phyloP scores from a whole-genome alignment of 2,329 filamentous ascomycete genomes.

The Trichoderma sp. region DNA sequence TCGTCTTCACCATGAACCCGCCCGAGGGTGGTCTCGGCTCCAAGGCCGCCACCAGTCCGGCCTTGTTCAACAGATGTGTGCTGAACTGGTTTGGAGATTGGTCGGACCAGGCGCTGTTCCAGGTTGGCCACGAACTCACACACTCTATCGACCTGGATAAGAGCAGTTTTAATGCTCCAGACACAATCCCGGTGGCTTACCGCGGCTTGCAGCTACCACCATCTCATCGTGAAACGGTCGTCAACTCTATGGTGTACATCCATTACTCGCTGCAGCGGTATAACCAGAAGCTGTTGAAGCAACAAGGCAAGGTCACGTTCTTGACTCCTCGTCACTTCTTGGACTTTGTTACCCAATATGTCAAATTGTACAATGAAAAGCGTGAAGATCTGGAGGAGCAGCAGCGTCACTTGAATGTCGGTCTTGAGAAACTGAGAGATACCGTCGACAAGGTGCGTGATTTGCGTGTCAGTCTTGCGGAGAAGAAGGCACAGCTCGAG shows the following conservation, averaged over 20 bases:
- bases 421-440: conserved; percentile 94
- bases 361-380: conserved; percentile 97
- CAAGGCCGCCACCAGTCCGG: conserved; percentile 95
- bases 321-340: conserved; percentile 96
- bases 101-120: conserved; percentile 98
- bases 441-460: conserved; percentile 97
- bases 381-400: conserved; percentile 98
- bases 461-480: conserved; percentile 82
- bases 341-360: conserved; percentile 97
- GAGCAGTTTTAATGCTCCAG: conserved; percentile 79
- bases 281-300: conserved; percentile 83
- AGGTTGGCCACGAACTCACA: conserved; percentile 93
- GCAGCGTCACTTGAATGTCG: conserved; percentile 96
- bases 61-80: conserved; percentile 98
- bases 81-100: conserved; percentile 99
- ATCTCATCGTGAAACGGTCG: conserved; percentile 84
- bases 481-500: conserved; percentile 92
- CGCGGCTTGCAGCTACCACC: conserved; percentile 81
- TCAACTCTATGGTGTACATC: conserved; percentile 99
- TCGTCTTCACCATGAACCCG: conserved; percentile 99
- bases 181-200: conserved; percentile 92
- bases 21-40: conserved; percentile 92
- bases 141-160: conserved; percentile 95
- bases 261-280: conserved; percentile 92
- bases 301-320: conserved; percentile 90